Percentiles rank a stretch among this genome's conserved stretches.
phyloP scores from a whole-genome alignment of 106 monocot species.

The Platanthera guangdongensis region DNA sequence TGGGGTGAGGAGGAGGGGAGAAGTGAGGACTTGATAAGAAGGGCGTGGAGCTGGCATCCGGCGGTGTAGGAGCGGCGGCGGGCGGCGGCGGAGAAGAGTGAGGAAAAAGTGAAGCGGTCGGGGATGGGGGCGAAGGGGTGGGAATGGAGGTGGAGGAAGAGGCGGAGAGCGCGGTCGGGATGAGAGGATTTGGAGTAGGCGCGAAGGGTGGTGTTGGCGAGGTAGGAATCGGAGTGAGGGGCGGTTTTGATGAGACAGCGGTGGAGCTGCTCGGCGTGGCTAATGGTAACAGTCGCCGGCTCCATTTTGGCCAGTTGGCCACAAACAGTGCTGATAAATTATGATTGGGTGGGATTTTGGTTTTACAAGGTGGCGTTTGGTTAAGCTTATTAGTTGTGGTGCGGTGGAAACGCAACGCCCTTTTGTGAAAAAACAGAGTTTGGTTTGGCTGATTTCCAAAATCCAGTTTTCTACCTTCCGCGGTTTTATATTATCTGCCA shows the following conservation, averaged over 20 bases:
- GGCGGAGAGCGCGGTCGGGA: constrained; percentile 1
- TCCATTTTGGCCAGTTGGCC: not conserved
- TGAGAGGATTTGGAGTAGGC: constrained; percentile 8
- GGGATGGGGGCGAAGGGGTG: not conserved
- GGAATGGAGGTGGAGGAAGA: constrained; percentile 4
- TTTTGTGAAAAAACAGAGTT: no score
- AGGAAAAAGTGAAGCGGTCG: constrained; percentile 5
- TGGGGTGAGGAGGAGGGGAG: not conserved
- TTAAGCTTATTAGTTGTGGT: no score
- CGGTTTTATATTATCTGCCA: no score
- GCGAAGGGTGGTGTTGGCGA: constrained; percentile 7
- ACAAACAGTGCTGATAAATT: no score
- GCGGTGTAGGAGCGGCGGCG: constrained; percentile 2
- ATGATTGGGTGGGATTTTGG: no score
- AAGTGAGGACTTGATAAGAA: constrained; percentile 11
- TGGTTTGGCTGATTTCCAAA: no score
- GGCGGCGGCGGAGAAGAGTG: constrained; percentile 15
- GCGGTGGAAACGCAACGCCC: no score
- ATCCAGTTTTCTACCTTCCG: no score
- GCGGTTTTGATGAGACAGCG: not conserved
- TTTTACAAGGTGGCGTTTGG: no score
- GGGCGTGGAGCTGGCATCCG: constrained; percentile 15
- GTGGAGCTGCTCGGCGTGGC: not conserved
- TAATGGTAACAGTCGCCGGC: not conserved
- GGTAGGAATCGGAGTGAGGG: constrained; percentile 5